Conservation (phyloP, 169 alveolate genomes). For the Babesia sp. region DNA sequence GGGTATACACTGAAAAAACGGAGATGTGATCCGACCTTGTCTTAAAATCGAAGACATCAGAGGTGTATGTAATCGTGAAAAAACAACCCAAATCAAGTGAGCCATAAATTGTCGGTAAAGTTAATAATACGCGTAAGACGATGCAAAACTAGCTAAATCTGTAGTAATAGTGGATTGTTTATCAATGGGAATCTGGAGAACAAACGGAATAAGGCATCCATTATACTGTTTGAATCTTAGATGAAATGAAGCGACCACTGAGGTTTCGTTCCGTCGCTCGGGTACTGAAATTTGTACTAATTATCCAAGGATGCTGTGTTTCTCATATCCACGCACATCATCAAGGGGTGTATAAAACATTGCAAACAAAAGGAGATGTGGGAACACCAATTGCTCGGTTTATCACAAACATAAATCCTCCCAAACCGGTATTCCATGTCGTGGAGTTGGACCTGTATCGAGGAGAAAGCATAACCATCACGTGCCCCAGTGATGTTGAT, state of each 20-base stretch:
- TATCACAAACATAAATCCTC: neutral
- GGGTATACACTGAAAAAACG: no score
- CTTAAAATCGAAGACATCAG: no score
- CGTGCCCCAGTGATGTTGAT: conserved; percentile 4
- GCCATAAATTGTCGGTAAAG: no score
- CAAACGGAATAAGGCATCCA: no score
- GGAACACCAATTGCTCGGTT: conserved; percentile 12
- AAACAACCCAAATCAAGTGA: no score
- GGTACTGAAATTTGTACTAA: neutral
- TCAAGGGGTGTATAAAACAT: conserved; percentile 19
- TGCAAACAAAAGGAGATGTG: conserved; percentile 9
- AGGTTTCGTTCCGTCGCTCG: neutral
- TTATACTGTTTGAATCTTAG: neutral
- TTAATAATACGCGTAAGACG: no score
- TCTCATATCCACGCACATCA: neutral
- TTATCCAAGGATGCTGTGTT: neutral
- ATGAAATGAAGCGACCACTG: neutral
- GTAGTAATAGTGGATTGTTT: no score
- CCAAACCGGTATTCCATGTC: conserved; percentile 15
- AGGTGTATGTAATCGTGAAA: no score
- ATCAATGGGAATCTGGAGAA: no score
- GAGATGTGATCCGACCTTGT: no score
- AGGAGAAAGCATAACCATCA: conserved; percentile 38
- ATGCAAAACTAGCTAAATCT: no score
- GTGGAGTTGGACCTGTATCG: conserved; percentile 27